Base-by-base conservation (phyloP, 163 green algal genomes). In the Coccomyxa subellipsoidea region DNA sequence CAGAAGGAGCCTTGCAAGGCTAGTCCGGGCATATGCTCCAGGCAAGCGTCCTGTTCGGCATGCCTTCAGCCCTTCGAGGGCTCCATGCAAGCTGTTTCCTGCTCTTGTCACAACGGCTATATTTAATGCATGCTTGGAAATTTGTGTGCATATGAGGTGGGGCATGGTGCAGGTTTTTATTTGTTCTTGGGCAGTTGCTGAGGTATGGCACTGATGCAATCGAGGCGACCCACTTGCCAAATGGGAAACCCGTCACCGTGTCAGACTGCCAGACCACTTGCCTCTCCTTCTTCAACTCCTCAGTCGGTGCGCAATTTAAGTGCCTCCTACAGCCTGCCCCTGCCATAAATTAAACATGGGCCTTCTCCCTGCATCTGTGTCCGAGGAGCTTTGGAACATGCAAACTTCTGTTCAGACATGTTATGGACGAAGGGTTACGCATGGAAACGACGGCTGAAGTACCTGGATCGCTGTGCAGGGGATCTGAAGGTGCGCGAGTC, bases 151-250 rank as follows among this genome's bases (percentile, higher is more conserved):
- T 59, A 27, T 6, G 0, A 12, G 21, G 21, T n/a, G 39, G 35
- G 82, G 90, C 69, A 47, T 39, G 31, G 23, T 37, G 53, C 47
- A 83, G 78, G 82, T 86, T 59, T 32, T 77, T 97, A 39, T 94
- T 91, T 81, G 90, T 92, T 18, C 54, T 96, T 53, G 93, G 94
- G 21, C 89, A 94, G 40, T 78, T 97, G 32, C 93, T 90, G 82
- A 82, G 90, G 25, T 81, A 93, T 85, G 92, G 89, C 1, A 85
- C 84, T 0, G 80, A 82, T 54, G 73, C 92, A 5, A 72, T 96
- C 31, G 90, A 93, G 53, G 78, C 66, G 29, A 31, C 70, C 27
- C 27, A 73, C 10, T 23, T 36, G 66, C 7, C 66, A 36, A 34
- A 73, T 8, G 66, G n/a, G 66, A 18, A 34, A 8, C 29, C 66